A percentile compares a stretch with the other conserved stretches of the same genome.
phyloP scores from a whole-genome alignment of 805 yeast genomes.

The Wickerhamomyces alni region DNA sequence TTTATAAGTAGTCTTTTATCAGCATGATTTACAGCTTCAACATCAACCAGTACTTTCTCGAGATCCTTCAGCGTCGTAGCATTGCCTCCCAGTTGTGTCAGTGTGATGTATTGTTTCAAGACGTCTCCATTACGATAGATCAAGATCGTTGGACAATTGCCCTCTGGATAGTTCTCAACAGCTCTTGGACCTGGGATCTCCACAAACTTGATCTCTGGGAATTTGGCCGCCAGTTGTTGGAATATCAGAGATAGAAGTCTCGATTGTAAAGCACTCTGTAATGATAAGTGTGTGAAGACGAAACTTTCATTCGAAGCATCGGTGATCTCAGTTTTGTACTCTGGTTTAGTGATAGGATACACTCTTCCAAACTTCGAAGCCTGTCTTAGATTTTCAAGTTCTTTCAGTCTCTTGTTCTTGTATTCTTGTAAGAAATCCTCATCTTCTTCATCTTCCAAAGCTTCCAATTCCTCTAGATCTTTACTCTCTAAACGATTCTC shows the following conservation, averaged over 20 bases:
- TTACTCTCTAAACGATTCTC: conserved; percentile 76
- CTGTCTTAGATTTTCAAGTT: conserved; percentile 54
- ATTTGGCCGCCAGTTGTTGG: conserved; percentile 53
- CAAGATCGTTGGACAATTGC: conserved; percentile 85
- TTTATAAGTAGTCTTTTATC: conserved; percentile 66
- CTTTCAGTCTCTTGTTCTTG: conserved; percentile 71
- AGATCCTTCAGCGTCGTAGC: conserved; percentile 63
- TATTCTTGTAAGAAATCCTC: conserved; percentile 82
- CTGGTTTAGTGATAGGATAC: conserved; percentile 76
- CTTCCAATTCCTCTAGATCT: conserved; percentile 78
- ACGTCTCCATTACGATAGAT: conserved; percentile 78
- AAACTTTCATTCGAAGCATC: conserved; percentile 60
- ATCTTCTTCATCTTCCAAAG: conserved; percentile 85
- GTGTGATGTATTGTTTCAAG: conserved; percentile 72
- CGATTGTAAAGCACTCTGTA: conserved; percentile 65
- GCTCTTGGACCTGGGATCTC: conserved; percentile 91
- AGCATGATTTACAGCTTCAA: conserved; percentile 56
- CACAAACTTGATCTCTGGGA: conserved; percentile 79
- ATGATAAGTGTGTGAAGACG: conserved; percentile 75
- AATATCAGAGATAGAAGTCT: conserved; percentile 61
- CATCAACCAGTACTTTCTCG: conserved; percentile 62
- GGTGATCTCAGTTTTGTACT: conserved; percentile 81
- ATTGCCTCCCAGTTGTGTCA: conserved; percentile 80
- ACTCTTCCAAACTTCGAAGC: conserved; percentile 68
- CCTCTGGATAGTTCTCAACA: conserved; percentile 85